A percentile compares a stretch with the other conserved stretches of the same genome.
Conservation (phyloP, 768 basidiomycete species). For the Mycena olivaceomarginata region DNA sequence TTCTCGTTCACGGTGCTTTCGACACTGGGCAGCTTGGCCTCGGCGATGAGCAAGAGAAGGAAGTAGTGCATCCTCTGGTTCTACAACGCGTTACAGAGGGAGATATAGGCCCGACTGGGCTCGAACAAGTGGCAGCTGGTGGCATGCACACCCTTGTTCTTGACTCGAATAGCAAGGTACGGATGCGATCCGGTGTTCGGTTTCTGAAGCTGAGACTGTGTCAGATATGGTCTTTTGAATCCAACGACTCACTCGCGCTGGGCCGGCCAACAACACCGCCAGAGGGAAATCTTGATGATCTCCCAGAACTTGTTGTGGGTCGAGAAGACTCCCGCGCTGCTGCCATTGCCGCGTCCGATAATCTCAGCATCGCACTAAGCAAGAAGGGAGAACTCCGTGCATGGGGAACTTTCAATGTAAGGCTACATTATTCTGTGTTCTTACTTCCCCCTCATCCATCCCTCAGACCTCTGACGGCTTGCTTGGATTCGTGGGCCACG, state of each 20-base stretch:
- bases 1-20: slow-evolving; percentile 41
- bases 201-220: neutral
- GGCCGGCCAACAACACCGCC: slow-evolving; percentile 33
- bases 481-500: slow-evolving; percentile 31
- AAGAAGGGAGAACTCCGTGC: slow-evolving; percentile 37
- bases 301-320: slow-evolving; percentile 29
- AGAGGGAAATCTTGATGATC: slow-evolving; percentile 22
- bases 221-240: slow-evolving; percentile 44
- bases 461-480: too few relatives aligned
- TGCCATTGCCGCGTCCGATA: slow-evolving; percentile 37
- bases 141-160: too few relatives aligned
- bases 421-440: too few relatives aligned
- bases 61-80: slow-evolving; percentile 35
- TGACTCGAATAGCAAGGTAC: too few relatives aligned
- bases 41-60: slow-evolving; percentile 38
- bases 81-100: slow-evolving; percentile 6
- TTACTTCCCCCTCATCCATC: too few relatives aligned
- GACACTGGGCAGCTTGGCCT: slow-evolving; percentile 42
- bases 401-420: slow-evolving; percentile 38
- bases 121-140: too few relatives aligned
- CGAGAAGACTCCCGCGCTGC: slow-evolving; percentile 33
- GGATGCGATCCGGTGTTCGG: too few relatives aligned
- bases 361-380: slow-evolving; percentile 37
- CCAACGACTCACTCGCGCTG: slow-evolving; percentile 42
- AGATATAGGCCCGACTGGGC: too few relatives aligned